These are phyloP conservation scores for Bullera alba DNA, from an alignment of 768 basidiomycete genomes.

Conservation along the genomic window DNA sequence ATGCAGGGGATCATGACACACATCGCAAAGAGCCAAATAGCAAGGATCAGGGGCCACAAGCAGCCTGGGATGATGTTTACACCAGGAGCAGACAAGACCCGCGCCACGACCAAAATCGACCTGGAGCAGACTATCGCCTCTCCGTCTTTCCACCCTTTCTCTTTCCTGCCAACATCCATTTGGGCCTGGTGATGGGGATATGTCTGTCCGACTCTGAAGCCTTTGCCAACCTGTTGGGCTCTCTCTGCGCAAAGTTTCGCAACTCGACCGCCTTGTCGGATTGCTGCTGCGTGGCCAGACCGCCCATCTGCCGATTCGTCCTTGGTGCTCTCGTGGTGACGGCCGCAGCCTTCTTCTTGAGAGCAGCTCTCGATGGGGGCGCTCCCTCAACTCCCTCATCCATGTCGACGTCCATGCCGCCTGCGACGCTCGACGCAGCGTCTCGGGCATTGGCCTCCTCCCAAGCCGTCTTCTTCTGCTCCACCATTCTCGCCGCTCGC, in stretches of 20 bases:
- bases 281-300: slow-evolving; percentile 75
- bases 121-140: slow-evolving; percentile 36
- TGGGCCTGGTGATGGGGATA: slow-evolving; percentile 45
- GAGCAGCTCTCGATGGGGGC: slow-evolving; percentile 4
- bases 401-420: slow-evolving; percentile 57
- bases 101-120: neutral
- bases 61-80: too few relatives aligned
- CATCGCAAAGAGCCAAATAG: too few relatives aligned
- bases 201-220: slow-evolving; percentile 66
- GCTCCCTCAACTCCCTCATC: slow-evolving; percentile 28
- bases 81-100: neutral
- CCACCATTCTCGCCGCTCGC: slow-evolving; percentile 69
- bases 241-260: slow-evolving; percentile 77
- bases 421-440: slow-evolving; percentile 40
- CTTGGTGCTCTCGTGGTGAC: slow-evolving; percentile 56
- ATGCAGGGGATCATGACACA: too few relatives aligned
- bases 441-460: slow-evolving; percentile 56
- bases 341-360: slow-evolving; percentile 6
- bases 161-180: slow-evolving; percentile 45
- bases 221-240: slow-evolving; percentile 77
- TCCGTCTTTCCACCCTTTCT: slow-evolving; percentile 46
- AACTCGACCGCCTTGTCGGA: slow-evolving; percentile 69
- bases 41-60: too few relatives aligned
- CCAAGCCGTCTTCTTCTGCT: slow-evolving; percentile 50
- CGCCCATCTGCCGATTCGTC: slow-evolving; percentile 67